Conservation (phyloP, 176 grass and related monocot species). For the Lolium rigidum region DNA sequence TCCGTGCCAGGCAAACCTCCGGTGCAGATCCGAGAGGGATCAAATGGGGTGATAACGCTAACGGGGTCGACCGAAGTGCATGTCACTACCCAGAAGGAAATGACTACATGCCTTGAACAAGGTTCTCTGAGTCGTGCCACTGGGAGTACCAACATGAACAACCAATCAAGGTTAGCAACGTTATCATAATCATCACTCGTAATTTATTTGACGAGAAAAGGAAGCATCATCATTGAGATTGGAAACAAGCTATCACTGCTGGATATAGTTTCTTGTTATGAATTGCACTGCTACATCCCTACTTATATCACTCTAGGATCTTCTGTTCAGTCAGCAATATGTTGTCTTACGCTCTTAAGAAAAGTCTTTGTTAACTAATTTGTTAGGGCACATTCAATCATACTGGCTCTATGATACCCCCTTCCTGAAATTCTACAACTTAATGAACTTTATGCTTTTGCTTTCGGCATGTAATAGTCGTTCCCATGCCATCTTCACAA, state of each 20-base stretch:
- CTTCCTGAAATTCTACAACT: constrained; percentile 16
- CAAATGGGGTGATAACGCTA: constrained; percentile 95
- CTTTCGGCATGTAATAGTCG: constrained; percentile 78
- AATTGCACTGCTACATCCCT: not conserved
- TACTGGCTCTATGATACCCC: constrained; percentile 28
- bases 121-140: constrained; percentile 85
- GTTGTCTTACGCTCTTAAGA: not conserved
- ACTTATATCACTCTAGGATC: not conserved
- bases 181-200: not conserved
- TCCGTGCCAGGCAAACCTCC: constrained; percentile 77
- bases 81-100: constrained; percentile 89
- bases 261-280: constrained; percentile 24
- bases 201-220: not conserved
- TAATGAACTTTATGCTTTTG: constrained; percentile 54
- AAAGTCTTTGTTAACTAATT: not conserved
- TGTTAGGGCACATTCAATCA: constrained; percentile 14
- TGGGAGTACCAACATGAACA: constrained; percentile 99
- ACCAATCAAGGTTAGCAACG: constrained; percentile 83
- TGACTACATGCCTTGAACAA: constrained; percentile 86
- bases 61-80: constrained; percentile 89
- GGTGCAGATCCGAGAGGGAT: constrained; percentile 95
- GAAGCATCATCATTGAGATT: constrained; percentile 1
- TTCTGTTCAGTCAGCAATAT: not conserved
- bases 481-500: constrained; percentile 99
- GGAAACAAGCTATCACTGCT: not conserved